Conservation (phyloP, 1,139 yeast species). For the Debaryomyces psychrophilus region DNA sequence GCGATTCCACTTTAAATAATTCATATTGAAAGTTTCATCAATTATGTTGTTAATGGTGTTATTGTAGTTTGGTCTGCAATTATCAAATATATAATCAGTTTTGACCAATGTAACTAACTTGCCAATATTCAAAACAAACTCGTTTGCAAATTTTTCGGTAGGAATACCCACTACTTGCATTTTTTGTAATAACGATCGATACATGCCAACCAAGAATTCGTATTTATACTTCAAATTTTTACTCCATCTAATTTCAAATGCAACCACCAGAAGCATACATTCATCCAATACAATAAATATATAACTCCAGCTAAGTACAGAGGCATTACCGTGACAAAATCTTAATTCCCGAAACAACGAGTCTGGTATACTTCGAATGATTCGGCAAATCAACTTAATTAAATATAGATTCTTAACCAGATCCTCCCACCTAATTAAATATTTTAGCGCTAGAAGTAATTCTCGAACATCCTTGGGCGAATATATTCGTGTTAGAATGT, state of each 20-base stretch:
- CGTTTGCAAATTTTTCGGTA: background rate
- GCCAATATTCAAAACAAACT: slow-evolving; percentile 11
- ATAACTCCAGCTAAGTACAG: slow-evolving; percentile 7
- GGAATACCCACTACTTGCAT: slow-evolving; percentile 1
- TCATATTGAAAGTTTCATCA: slow-evolving; percentile 1
- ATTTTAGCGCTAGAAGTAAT: slow-evolving; percentile 6
- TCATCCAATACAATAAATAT: slow-evolving; percentile 13
- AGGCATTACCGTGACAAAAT: background rate
- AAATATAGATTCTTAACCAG: slow-evolving; percentile 12
- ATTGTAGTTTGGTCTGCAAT: slow-evolving; percentile 1
- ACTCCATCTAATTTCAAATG: slow-evolving; percentile 5
- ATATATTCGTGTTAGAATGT: background rate
- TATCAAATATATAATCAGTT: slow-evolving; percentile 4
- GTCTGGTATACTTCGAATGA: background rate
- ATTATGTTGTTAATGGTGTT: slow-evolving; percentile 3
- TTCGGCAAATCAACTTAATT: slow-evolving; percentile 7
- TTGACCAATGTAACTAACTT: slow-evolving; percentile 7
- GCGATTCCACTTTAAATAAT: slow-evolving; percentile 7
- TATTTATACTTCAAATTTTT: background rate
- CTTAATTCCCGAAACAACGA: background rate
- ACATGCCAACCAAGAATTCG: background rate
- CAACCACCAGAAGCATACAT: slow-evolving; percentile 9
- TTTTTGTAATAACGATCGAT: slow-evolving; percentile 1
- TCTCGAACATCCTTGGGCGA: slow-evolving; percentile 3
- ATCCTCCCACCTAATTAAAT: slow-evolving; percentile 11